Conservation (phyloP, 768 basidiomycete genomes). For the Calvatia gigantea region DNA sequence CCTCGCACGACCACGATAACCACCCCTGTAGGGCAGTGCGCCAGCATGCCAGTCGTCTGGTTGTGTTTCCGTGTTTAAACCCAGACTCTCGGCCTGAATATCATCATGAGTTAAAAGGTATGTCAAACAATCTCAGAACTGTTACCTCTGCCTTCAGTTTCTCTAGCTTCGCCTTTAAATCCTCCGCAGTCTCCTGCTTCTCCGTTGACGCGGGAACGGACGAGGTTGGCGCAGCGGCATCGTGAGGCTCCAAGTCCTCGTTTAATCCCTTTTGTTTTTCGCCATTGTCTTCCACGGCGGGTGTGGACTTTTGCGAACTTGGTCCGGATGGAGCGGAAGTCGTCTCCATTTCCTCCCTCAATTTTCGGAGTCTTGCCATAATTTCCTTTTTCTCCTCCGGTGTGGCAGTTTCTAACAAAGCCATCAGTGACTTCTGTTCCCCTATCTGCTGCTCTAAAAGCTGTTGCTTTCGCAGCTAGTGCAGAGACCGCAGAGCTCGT, state of each 20-base stretch:
- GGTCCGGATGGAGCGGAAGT: conserved; percentile 24
- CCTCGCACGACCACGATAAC: conserved; percentile 66
- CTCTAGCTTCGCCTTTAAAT: conserved; percentile 70
- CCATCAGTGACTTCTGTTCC: conserved; percentile 87
- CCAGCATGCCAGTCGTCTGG: conserved; percentile 33
- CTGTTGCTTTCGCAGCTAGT: conserved; percentile 72
- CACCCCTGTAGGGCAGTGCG: conserved; percentile 47
- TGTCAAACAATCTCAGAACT: conserved; percentile 17
- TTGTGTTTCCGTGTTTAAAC: conserved; percentile 52
- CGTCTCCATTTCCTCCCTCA: conserved; percentile 77
- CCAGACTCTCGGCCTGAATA: conserved; percentile 68
- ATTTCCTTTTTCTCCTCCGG: conserved; percentile 76
- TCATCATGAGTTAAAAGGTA: background rate
- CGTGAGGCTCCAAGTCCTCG: conserved; percentile 77
- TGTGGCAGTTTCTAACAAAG: conserved; percentile 57
- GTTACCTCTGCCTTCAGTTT: conserved; percentile 75
- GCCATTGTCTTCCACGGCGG: conserved; percentile 37
- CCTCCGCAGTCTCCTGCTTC: conserved; percentile 56
- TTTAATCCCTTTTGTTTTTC: conserved; percentile 67
- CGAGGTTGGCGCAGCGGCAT: conserved; percentile 20
- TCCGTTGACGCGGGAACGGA: conserved; percentile 17
- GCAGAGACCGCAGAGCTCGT: conserved; percentile 32
- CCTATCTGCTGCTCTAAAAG: conserved; percentile 78
- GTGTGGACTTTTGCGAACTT: conserved; percentile 22
- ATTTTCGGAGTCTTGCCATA: conserved; percentile 68